Evolutionary conservation across 1,284 basidiomycete genomes (phyloP), one percentile per base, ranked within the genome.

Genomic region (Athelia sp.): DNA sequence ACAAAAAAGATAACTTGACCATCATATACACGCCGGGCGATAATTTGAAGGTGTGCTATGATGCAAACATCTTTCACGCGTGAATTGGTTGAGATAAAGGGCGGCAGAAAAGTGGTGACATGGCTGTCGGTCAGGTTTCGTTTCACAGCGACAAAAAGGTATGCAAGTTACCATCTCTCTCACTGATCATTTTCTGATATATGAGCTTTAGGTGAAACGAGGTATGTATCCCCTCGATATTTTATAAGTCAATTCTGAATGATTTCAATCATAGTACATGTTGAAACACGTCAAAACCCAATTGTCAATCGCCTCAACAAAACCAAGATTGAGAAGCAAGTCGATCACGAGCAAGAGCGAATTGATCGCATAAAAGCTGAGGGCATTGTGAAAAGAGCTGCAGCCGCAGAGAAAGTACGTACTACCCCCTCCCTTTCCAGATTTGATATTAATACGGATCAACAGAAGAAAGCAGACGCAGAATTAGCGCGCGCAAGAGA

Each of bases 291-390:
- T 35, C 90, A 97, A 56, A 99, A 98, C 61, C 66, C 76, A 2
- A 90, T 98, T 50, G 89, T 99, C 22, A 98, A 98, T 62, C 80
- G 96, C 17, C 70, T 99, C 43, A 96, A 95, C 71, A 99, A 98
- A 73, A 98, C 95, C 13, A 98, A 95, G 62, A 70, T 81, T 40
- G 90, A 90, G 66, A 76, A 76, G 36, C 76, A 82, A 47, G 93
- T 98, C 3, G 92, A 98, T 61, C 93, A 97, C 60, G 95, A 98
- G 64, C 81, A 88, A 51, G 93, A 97, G 58, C 75, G 79, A 17
- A 74, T 93, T 42, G 93, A 94, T 17, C 78, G 93, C n/a, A 66
- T 90, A 53, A 87, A 90, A 60, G 73, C 75, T 50, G 92, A 95
- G 66, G 82, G 77, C 26, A 78, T 82, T 3, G 68, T 71, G 31